Evolutionary conservation across 208 protist species (phyloP).

Genomic region (Novymonas esmeraldas): DNA sequence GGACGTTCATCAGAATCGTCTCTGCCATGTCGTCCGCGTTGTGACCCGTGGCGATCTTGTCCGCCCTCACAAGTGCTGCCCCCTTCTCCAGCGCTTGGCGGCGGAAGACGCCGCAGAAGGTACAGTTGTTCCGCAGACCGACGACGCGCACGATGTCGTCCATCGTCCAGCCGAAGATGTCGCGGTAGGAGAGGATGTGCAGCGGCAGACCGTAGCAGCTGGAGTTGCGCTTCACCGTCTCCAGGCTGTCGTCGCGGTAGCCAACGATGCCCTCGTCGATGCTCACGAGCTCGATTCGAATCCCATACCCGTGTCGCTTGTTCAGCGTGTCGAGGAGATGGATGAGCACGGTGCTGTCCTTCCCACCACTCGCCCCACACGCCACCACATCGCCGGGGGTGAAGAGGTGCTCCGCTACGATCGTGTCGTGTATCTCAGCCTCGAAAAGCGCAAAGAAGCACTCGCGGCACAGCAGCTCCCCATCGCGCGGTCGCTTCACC

Average conservation of each 20-base stretch:
- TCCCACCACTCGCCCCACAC: conserved; percentile 96
- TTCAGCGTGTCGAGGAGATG: conserved; percentile 95
- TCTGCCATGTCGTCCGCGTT: conserved; percentile 99
- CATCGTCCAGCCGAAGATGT: conserved; percentile 98
- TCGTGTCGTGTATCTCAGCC: conserved; percentile 95
- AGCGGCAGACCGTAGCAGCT: conserved; percentile 94
- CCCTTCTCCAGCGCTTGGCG: conserved; percentile 96
- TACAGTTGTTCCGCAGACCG: conserved; percentile 96
- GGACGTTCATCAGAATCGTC: conserved; percentile 97
- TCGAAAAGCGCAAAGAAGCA: conserved; percentile 97
- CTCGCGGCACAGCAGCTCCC: conserved; percentile 89
- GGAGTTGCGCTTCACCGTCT: conserved; percentile 95
- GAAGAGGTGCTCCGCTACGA: conserved; percentile 93
- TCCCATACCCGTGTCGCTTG: conserved; percentile 90
- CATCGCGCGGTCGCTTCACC: conserved; percentile 92
- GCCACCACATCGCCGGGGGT: conserved; percentile 90
- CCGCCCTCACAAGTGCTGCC: conserved; percentile 80
- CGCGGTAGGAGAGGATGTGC: conserved; percentile 94
- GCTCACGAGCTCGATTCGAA: conserved; percentile 94
- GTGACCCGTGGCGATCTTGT: conserved; percentile 97
- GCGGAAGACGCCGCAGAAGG: conserved; percentile 98
- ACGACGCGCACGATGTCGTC: conserved; percentile 95
- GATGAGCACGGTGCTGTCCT: conserved; percentile 97
- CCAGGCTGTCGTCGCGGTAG: conserved; percentile 98
- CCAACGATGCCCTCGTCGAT: conserved; percentile 98